Evolutionary conservation across 345 rosid genomes (phyloP).

Genomic region (Rubroshorea leprosula): DNA sequence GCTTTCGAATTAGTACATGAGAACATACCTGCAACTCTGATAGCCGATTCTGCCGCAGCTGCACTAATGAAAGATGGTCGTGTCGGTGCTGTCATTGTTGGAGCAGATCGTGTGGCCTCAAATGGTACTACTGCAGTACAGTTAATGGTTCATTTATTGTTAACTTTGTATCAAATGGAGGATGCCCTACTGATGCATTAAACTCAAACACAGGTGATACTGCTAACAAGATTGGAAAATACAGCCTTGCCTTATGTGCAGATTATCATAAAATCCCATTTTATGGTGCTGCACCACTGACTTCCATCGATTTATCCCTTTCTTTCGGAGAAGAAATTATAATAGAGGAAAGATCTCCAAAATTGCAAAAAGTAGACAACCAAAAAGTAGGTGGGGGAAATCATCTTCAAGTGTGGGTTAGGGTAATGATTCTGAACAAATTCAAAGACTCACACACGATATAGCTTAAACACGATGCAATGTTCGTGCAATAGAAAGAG

Average conservation of each 20-base stretch:
- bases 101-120: slow-evolving; percentile 93
- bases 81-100: slow-evolving; percentile 76
- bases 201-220: slow-evolving; percentile 58
- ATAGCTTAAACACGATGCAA: no score
- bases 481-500: no score
- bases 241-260: slow-evolving; percentile 85
- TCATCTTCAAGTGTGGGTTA: no score
- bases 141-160: slow-evolving; percentile 10
- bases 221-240: slow-evolving; percentile 97
- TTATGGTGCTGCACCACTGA: slow-evolving; percentile 86
- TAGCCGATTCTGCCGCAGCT: slow-evolving; percentile 95
- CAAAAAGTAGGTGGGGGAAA: no score
- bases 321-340: slow-evolving; percentile 66
- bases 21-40: slow-evolving; percentile 75
- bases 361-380: no score
- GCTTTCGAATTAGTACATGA: slow-evolving; percentile 95
- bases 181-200: slow-evolving; percentile 2
- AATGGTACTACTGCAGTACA: slow-evolving; percentile 51
- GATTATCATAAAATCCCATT: slow-evolving; percentile 63
- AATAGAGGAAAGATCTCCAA: slow-evolving; percentile 76
- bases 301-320: slow-evolving; percentile 79
- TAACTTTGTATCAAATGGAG: not conserved
- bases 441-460: no score
- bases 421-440: no score
- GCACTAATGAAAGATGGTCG: slow-evolving; percentile 76